Base-by-base conservation (phyloP, 345 rosid genomes). In the Geranium rotundifolium region DNA sequence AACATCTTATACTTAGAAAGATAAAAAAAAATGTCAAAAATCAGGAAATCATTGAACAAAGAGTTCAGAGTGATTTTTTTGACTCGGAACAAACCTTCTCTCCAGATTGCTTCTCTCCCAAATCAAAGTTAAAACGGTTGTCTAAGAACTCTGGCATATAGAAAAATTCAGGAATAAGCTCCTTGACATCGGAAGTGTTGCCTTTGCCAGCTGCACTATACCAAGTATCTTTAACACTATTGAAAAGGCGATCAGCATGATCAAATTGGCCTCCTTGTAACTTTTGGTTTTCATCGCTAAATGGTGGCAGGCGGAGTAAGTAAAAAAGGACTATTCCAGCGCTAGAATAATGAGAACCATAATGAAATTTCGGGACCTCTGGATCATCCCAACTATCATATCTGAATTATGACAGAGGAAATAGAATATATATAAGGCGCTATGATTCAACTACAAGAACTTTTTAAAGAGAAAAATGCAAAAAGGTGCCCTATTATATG, bases 351-450 rank as follows among this genome's bases (percentile, higher is more conserved):
- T 95, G 99, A 81, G 97, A 90, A 61, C 99, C 99, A 55, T 95
- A 95, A 83, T 95, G 99, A 68, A 95, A 95, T 65, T 95, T 90
- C 19, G 99, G 99, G 70, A 95, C 96, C 80, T 90, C 97, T 5
- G 97, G 99, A 73, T 95, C 99, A 84, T 95, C 99, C 97, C 97
- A 95, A 77, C 96, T 86, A 74, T 90, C 95, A 62, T 85, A 90
- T 76, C 99, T 95, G 87, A 71, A 76, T 72, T n/a, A 23, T 49
- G 64, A 65, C 60, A 23, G 63, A 23, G 62, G 34, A 67, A 46
- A 39, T n/a, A 4, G 30, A 34, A 69, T 50, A 34, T 34, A 56
- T 17, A 37, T 46, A 27, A 14, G 60, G 29, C 19, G 27, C 2
- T 1, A 23, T 23, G 27, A 29, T 52, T 18, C 17, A 52, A 14